These are phyloP conservation scores for Phytophthora tentaculata DNA, from an alignment of 352 stramenopile species.

Conservation along the genomic window DNA sequence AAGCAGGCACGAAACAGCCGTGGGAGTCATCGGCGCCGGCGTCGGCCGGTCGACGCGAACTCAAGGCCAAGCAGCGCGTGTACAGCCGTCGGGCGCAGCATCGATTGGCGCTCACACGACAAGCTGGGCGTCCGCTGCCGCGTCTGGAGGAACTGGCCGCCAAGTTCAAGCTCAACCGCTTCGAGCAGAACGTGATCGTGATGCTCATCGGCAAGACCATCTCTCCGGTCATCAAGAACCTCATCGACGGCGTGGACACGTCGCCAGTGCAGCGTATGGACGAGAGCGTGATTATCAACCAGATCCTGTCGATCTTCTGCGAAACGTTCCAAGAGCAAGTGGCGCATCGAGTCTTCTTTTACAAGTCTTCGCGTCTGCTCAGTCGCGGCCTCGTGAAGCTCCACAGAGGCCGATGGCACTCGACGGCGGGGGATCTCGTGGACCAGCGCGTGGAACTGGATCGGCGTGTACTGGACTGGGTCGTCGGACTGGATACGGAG, in stretches of 20 bases:
- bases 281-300: slow-evolving; percentile 91
- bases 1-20: slow-evolving; percentile 83
- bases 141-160: slow-evolving; percentile 75
- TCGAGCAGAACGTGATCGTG: slow-evolving; percentile 91
- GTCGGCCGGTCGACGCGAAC: slow-evolving; percentile 70
- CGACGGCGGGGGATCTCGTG: slow-evolving; percentile 82
- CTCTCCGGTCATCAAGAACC: slow-evolving; percentile 89
- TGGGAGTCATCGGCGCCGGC: slow-evolving; percentile 75
- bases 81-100: slow-evolving; percentile 73
- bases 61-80: slow-evolving; percentile 89
- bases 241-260: slow-evolving; percentile 86
- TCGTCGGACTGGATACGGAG: slow-evolving; percentile 87
- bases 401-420: slow-evolving; percentile 84
- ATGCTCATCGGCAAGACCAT: slow-evolving; percentile 92
- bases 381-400: slow-evolving; percentile 82
- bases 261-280: slow-evolving; percentile 89
- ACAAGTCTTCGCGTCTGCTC: slow-evolving; percentile 87
- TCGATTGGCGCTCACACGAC: slow-evolving; percentile 65
- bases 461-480: slow-evolving; percentile 86
- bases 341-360: slow-evolving; percentile 87
- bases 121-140: slow-evolving; percentile 65
- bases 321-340: slow-evolving; percentile 91
- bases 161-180: slow-evolving; percentile 87
- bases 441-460: slow-evolving; percentile 89
- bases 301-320: slow-evolving; percentile 89